Evolutionary conservation across 331 rosid genomes (phyloP).

Genomic region (Arachis monticola): DNA sequence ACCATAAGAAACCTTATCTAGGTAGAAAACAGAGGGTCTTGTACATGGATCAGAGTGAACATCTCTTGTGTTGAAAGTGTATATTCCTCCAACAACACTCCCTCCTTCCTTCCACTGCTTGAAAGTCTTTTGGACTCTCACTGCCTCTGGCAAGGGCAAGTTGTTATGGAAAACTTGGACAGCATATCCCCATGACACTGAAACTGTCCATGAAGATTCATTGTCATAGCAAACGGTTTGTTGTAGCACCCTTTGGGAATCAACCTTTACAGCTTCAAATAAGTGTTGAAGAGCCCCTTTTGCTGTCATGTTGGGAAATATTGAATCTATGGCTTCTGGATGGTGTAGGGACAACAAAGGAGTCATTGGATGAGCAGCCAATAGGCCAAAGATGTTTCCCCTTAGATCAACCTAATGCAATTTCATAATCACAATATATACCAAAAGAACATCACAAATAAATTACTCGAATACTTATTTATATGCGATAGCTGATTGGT

Average conservation of each 20-base stretch:
- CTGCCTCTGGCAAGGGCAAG: constrained; percentile 51
- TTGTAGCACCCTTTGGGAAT: constrained; percentile 73
- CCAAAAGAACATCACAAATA: no score
- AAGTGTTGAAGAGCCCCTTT: constrained; percentile 62
- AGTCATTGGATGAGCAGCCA: constrained; percentile 78
- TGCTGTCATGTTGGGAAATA: constrained; percentile 74
- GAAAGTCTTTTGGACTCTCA: constrained; percentile 62
- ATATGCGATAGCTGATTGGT: no score
- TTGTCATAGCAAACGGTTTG: constrained; percentile 78
- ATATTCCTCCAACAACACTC: constrained; percentile 35
- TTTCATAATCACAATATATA: constrained; percentile 32
- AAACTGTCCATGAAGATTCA: constrained; percentile 67
- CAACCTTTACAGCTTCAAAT: constrained; percentile 56
- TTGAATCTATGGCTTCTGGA: constrained; percentile 54
- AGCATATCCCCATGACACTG: constrained; percentile 90
- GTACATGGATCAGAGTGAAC: constrained; percentile 59
- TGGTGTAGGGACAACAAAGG: constrained; percentile 83
- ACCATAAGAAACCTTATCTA: constrained; percentile 45
- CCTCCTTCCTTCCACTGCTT: constrained; percentile 55
- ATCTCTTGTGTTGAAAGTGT: constrained; percentile 50
- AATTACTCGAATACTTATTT: no score
- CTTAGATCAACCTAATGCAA: constrained; percentile 63
- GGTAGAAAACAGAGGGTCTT: constrained; percentile 66
- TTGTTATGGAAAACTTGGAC: constrained; percentile 66
- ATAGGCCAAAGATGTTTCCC: constrained; percentile 72